Conservation (phyloP, 2,329 filamentous ascomycete genomes). For the Pseudogymnoascus sp. region DNA sequence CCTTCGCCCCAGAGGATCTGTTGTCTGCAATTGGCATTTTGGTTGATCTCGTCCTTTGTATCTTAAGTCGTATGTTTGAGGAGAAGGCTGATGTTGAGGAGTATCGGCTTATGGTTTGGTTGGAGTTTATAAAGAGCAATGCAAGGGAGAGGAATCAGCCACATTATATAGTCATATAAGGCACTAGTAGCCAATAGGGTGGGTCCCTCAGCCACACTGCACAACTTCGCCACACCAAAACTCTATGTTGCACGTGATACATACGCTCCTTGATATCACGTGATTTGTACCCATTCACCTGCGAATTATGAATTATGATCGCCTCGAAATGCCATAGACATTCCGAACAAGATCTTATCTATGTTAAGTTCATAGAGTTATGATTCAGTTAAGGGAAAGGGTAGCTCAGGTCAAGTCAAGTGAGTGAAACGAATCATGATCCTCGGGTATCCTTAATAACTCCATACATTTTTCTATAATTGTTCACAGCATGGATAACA, state of each 20-base stretch:
- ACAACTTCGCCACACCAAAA: background rate
- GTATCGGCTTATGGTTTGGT: background rate
- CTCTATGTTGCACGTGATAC: background rate
- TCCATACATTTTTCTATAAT: conserved; percentile 12
- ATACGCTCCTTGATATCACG: too few relatives aligned
- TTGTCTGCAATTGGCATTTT: conserved; percentile 7
- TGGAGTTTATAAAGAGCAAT: background rate
- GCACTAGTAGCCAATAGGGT: background rate
- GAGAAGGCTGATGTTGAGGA: background rate
- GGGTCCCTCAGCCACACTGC: background rate
- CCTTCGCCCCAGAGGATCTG: background rate
- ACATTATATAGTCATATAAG: background rate
- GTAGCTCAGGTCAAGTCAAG: background rate
- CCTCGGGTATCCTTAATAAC: conserved; percentile 6
- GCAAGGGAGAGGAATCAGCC: background rate
- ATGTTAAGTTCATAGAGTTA: background rate
- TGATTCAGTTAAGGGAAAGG: background rate
- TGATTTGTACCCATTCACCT: background rate
- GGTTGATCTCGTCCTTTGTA: background rate
- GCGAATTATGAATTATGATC: background rate
- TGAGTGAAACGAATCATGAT: background rate
- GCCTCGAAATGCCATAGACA: background rate
- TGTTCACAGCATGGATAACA: conserved; percentile 48
- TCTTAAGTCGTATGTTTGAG: background rate
- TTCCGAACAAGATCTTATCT: background rate